Percentiles rank a stretch among this genome's conserved stretches.
Evolutionary conservation across 2,329 filamentous ascomycete genomes (phyloP).

Genomic region (Beauveria asiatica): DNA sequence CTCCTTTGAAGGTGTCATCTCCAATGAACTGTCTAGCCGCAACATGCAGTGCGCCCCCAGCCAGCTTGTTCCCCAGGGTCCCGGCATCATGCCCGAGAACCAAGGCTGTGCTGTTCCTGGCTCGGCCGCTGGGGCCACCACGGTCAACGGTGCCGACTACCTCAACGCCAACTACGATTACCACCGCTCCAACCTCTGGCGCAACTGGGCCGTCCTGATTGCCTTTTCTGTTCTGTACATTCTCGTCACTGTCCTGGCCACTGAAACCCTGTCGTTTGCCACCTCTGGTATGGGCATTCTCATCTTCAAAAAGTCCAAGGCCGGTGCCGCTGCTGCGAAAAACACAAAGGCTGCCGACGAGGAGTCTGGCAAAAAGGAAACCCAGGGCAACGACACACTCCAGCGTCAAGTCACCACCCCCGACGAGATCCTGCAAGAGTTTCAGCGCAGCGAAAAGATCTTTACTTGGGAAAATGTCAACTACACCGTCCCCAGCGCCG

Average conservation of each 20-base stretch:
- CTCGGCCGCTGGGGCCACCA: conserved; percentile 34
- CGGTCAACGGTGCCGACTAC: conserved; percentile 46
- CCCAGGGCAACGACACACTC: conserved; percentile 20
- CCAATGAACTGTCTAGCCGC: conserved; percentile 46
- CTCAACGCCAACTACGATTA: conserved; percentile 46
- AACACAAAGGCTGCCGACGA: conserved; percentile 20
- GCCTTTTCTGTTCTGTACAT: conserved; percentile 67
- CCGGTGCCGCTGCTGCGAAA: conserved; percentile 40
- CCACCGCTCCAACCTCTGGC: conserved; percentile 49
- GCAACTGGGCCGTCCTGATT: conserved; percentile 66
- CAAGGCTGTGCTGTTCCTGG: conserved; percentile 50
- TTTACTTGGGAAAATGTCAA: conserved; percentile 66
- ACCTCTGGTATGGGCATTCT: conserved; percentile 57
- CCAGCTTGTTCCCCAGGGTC: conserved; percentile 39
- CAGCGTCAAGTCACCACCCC: conserved; percentile 8
- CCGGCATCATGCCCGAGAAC: conserved; percentile 30
- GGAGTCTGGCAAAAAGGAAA: conserved; percentile 19
- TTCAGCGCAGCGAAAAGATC: conserved; percentile 51
- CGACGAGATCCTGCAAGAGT: conserved; percentile 33
- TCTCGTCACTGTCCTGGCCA: conserved; percentile 57
- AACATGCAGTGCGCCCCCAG: conserved; percentile 37
- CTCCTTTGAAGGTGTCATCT: conserved; percentile 51
- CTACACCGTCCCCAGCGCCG: conserved; percentile 55
- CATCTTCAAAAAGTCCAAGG: conserved; percentile 62
- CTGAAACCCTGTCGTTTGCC: conserved; percentile 57